Percentiles rank a stretch among this genome's conserved stretches.
phyloP scores from a whole-genome alignment of 1,139 yeast genomes.

The Magnusiomyces paraingens region DNA sequence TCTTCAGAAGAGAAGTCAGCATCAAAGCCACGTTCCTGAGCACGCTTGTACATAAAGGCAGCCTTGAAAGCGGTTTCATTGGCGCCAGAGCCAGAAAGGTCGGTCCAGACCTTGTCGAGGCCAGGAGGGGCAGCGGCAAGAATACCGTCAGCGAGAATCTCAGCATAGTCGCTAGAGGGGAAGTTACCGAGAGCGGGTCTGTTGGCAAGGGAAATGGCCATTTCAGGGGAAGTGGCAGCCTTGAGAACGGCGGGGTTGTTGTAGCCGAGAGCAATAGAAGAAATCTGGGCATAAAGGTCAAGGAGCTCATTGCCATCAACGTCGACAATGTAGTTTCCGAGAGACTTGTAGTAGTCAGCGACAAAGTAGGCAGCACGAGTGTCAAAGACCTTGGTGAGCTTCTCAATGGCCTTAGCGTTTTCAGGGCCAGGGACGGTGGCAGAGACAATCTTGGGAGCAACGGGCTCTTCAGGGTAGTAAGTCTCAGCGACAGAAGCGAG shows the following conservation, averaged over 20 bases:
- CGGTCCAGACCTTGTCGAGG: constrained; percentile 63
- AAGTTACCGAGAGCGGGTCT: constrained; percentile 76
- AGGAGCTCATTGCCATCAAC: constrained; percentile 62
- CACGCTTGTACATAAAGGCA: constrained; percentile 69
- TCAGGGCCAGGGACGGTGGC: constrained; percentile 57
- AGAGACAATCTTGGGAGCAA: constrained; percentile 48
- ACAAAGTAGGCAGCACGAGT: constrained; percentile 60
- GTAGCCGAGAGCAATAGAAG: constrained; percentile 74
- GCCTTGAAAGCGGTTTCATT: constrained; percentile 82
- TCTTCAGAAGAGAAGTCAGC: constrained; percentile 57
- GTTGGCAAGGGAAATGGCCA: constrained; percentile 62
- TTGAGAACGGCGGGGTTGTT: constrained; percentile 63
- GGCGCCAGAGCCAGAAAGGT: constrained; percentile 77
- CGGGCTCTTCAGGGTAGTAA: constrained; percentile 56
- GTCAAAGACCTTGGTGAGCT: constrained; percentile 54
- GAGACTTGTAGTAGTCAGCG: constrained; percentile 60
- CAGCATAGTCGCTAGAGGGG: constrained; percentile 57
- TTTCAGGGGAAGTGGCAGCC: constrained; percentile 56
- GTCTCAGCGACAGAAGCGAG: constrained; percentile 29
- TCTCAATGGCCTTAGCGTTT: constrained; percentile 41
- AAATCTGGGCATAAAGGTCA: constrained; percentile 72
- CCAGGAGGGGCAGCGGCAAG: constrained; percentile 67
- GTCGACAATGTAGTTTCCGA: constrained; percentile 66
- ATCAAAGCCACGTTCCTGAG: constrained; percentile 45
- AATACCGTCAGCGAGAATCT: constrained; percentile 49